These are phyloP conservation scores for Boletus chippewaensis DNA, from an alignment of 1,284 basidiomycete species.

Conservation along the genomic window DNA sequence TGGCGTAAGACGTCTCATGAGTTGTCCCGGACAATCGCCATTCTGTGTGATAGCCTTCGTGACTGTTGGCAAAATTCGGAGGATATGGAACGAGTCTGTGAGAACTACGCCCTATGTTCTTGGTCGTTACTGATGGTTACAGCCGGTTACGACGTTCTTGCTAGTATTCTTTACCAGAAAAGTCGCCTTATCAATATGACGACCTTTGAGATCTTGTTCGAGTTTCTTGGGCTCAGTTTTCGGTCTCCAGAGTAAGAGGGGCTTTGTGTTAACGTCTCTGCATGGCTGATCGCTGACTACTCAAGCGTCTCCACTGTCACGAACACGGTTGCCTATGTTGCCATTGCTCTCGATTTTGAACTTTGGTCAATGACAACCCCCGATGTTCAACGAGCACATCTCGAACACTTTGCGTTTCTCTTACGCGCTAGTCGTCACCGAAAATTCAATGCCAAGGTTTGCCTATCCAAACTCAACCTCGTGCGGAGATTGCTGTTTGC, in stretches of 20 bases:
- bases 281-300: conserved; percentile 5
- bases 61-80: conserved; percentile 90
- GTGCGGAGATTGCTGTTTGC: conserved; percentile 77
- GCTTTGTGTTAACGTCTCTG: conserved; percentile 3
- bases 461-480: conserved; percentile 64
- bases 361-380: conserved; percentile 73
- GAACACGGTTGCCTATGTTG: conserved; percentile 77
- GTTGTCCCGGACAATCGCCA: conserved; percentile 61
- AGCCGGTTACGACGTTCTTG: conserved; percentile 88
- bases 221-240: conserved; percentile 80
- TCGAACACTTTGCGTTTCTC: conserved; percentile 76
- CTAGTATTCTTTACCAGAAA: conserved; percentile 69
- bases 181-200: conserved; percentile 70
- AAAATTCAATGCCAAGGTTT: conserved; percentile 66
- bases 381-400: conserved; percentile 70
- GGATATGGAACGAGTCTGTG: conserved; percentile 82
- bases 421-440: conserved; percentile 66
- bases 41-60: conserved; percentile 71
- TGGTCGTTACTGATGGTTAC: conserved; percentile 9
- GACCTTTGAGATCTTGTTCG: conserved; percentile 72
- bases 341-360: conserved; percentile 84
- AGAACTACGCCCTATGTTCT: conserved; percentile 25
- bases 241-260: conserved; percentile 64
- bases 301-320: conserved; percentile 71
- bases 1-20: conserved; percentile 58